Evolutionary conservation across 495 filamentous ascomycete genomes (phyloP).

Genomic region (Lindgomyces ingoldianus): DNA sequence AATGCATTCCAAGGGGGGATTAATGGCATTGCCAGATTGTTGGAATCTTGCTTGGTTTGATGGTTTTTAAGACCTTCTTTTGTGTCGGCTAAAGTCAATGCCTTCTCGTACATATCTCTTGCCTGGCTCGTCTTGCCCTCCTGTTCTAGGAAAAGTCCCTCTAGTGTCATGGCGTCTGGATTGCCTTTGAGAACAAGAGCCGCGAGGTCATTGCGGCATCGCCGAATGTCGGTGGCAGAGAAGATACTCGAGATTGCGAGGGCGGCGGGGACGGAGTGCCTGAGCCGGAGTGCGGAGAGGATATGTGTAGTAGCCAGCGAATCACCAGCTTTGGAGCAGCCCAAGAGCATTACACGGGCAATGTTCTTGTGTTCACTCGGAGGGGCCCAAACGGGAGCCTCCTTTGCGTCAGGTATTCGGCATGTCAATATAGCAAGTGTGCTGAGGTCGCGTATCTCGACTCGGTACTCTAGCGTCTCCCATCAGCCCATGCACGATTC

Average conservation of each 20-base stretch:
- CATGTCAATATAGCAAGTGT: constrained; percentile 4
- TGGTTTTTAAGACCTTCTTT: neutral
- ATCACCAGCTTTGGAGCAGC: constrained; percentile 3
- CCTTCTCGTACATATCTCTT: constrained; percentile 16
- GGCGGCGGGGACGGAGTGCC: too few species aligned
- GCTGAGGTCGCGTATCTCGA: constrained; percentile 8
- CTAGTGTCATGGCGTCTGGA: constrained; percentile 24
- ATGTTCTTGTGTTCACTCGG: constrained; percentile 13
- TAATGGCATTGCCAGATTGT: neutral
- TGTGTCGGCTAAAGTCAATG: neutral
- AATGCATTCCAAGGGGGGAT: constrained; percentile 12
- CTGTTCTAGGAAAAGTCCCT: constrained; percentile 21
- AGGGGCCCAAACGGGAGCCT: neutral
- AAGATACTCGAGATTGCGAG: too few species aligned
- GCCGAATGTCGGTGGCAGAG: constrained; percentile 1
- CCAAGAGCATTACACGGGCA: neutral
- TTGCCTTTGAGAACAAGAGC: constrained; percentile 13
- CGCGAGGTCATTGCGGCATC: neutral
- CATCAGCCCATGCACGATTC: neutral
- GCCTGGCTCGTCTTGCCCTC: constrained; percentile 10
- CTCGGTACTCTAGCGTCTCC: neutral
- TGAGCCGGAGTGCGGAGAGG: neutral
- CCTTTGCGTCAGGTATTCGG: constrained; percentile 9
- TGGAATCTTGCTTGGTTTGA: too few species aligned
- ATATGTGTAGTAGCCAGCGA: constrained; percentile 9